Conservation (phyloP, 805 yeast genomes). For the Ogataea henricii region DNA sequence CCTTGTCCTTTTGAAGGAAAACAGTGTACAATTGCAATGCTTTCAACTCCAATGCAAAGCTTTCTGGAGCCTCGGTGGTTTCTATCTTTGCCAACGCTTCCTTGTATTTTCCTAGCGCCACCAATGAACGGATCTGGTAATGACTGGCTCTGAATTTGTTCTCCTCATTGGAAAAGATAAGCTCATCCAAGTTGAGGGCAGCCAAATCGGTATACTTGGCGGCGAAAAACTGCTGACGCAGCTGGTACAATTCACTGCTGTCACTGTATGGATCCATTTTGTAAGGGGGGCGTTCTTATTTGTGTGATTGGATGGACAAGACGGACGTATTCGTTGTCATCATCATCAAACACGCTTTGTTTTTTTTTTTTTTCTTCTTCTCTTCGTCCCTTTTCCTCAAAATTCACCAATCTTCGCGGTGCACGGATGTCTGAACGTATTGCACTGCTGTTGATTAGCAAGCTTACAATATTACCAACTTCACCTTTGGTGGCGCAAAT, state of each 20-base stretch:
- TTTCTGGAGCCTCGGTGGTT: conserved; percentile 11
- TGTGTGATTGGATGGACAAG: not conserved
- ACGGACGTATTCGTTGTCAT: not conserved
- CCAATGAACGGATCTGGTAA: conserved; percentile 26
- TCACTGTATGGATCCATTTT: conserved; percentile 30
- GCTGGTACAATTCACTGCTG: conserved; percentile 32
- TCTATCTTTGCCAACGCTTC: conserved; percentile 20
- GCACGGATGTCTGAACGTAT: conserved; percentile 8
- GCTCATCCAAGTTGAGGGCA: conserved; percentile 24
- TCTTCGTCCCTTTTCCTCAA: too few species aligned
- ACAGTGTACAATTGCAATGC: conserved; percentile 16
- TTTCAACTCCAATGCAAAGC: conserved; percentile 18
- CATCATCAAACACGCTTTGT: conserved; percentile 8
- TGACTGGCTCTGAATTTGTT: conserved; percentile 30
- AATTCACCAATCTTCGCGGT: not conserved
- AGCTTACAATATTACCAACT: too few species aligned
- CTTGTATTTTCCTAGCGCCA: conserved; percentile 17
- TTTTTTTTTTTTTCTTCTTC: not conserved
- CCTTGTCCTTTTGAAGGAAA: conserved; percentile 12
- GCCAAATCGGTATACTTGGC: conserved; percentile 27
- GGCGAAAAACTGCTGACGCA: conserved; percentile 33
- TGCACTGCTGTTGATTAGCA: too few species aligned
- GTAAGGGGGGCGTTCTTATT: not conserved
- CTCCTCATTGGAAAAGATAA: conserved; percentile 29
- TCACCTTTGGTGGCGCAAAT: too few species aligned